Evolutionary conservation across 768 basidiomycete genomes (phyloP), one percentile per base, ranked within the genome.

Genomic region (Russula virescens): DNA sequence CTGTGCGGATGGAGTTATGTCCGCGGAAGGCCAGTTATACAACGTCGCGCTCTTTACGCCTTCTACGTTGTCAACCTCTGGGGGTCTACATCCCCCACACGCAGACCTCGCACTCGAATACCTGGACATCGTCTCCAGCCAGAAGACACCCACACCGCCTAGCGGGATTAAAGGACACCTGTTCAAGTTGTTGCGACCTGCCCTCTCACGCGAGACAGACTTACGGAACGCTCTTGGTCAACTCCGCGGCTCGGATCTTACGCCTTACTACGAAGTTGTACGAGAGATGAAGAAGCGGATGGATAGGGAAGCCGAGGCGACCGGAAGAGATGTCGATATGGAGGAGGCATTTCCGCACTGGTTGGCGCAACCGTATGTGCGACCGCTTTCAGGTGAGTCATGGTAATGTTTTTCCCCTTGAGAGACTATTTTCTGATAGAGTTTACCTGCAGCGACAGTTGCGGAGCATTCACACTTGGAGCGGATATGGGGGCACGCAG

Each of bases 1-100:
- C 0, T 92, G 94, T 16, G 88, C 85, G 7, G 94, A 97, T 69
- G 96, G 85, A 0, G 86, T 98, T 61, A 97, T 98, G 94, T 87
- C 85, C 47, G 97, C 95, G 1, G 97, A 97, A 75, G 95, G 92
- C 0, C 87, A 95, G 65, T 78, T 99, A 0, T 97, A 97, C 72
- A 98, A 99, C 70, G 88, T 91, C 0, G 86, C 93, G 0, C 71
- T 98, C 14, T 98, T 91, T 68, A 74, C 75, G n/a, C 60, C 68
- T 21, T 63, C 70, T 1, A 50, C 63, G 2, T 3, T 49, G 7
- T 63, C 58, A 26, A 58, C 56, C 3, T 49, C 62, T 1, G 57
- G 58, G 5, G 73, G 76, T 1, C 71, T 77, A 1, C 83, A 91
- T 66, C 83, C 83, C 1, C 80, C 77, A 0, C 82, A 83, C 53